These are phyloP conservation scores for Eutrema japonicum DNA, from an alignment of 345 rosid genomes.

Conservation along the genomic window DNA sequence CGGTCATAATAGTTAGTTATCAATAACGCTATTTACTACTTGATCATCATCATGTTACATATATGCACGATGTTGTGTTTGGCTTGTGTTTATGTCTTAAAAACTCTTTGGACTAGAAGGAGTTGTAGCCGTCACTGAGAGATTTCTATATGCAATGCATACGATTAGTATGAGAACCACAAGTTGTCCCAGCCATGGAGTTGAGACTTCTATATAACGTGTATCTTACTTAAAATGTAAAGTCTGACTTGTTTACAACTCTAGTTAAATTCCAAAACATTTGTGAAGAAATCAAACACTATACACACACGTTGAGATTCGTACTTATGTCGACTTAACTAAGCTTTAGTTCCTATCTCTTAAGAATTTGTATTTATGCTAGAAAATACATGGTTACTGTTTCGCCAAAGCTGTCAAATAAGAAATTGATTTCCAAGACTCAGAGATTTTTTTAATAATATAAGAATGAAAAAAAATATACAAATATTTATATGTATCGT, in stretches of 20 bases:
- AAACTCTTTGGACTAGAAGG: not conserved
- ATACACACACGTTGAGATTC: too few species aligned
- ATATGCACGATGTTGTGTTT: slow-evolving; percentile 3
- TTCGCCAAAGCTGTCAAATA: slow-evolving; percentile 21
- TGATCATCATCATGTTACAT: not conserved
- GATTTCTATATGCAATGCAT: too few species aligned
- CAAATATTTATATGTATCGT: not conserved
- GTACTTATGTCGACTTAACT: slow-evolving; percentile 4
- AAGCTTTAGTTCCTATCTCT: slow-evolving; percentile 8
- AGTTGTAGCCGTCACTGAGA: too few species aligned
- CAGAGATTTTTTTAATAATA: not conserved
- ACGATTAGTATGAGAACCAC: too few species aligned
- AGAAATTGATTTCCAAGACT: not conserved
- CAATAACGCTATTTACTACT: not conserved
- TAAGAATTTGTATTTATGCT: slow-evolving; percentile 1
- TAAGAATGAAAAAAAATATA: not conserved
- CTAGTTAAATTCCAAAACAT: too few species aligned
- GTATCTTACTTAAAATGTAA: too few species aligned
- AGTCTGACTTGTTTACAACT: too few species aligned
- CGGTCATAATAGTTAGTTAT: not conserved
- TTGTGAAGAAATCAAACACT: too few species aligned
- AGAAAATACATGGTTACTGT: not conserved
- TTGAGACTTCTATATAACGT: too few species aligned
- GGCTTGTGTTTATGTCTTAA: not conserved
- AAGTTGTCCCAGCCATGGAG: too few species aligned